Evolutionary conservation across 2,329 filamentous ascomycete species (phyloP).

Genomic region (Aquanectria penicillioides): DNA sequence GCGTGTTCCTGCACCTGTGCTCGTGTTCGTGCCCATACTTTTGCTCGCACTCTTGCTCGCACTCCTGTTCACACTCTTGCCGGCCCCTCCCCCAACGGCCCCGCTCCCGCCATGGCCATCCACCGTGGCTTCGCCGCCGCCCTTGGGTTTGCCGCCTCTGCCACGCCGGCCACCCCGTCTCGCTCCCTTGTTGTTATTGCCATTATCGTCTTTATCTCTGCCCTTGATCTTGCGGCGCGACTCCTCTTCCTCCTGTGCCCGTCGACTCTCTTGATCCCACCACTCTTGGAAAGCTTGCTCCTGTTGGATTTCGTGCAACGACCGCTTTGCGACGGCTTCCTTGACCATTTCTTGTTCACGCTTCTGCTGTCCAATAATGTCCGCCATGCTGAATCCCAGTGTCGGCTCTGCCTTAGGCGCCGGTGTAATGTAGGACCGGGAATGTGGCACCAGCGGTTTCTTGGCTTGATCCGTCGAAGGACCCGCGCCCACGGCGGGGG

Average conservation of each 20-base stretch:
- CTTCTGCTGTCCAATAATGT: constrained; percentile 89
- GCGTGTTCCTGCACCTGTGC: constrained; percentile 28
- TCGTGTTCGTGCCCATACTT: constrained; percentile 23
- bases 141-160: constrained; percentile 44
- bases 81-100: constrained; percentile 22
- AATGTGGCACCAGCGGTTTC: constrained; percentile 65
- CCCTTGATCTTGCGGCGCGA: constrained; percentile 51
- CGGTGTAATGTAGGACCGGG: constrained; percentile 67
- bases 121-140: constrained; percentile 29
- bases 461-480: constrained; percentile 43
- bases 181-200: constrained; percentile 43
- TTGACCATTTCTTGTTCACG: constrained; percentile 84
- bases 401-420: constrained; percentile 70
- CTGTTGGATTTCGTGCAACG: constrained; percentile 92
- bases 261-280: constrained; percentile 88
- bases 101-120: constrained; percentile 28
- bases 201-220: constrained; percentile 50
- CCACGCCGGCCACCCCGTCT: constrained; percentile 44
- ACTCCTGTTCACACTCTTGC: constrained; percentile 19
- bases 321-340: constrained; percentile 87
- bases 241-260: constrained; percentile 74
- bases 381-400: constrained; percentile 79
- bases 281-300: constrained; percentile 97
- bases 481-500: constrained; percentile 41
- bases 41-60: too few species aligned